A percentile compares a stretch with the other conserved stretches of the same genome.
phyloP scores from a whole-genome alignment of 257 asterid genomes.

The Solanum boliviense region DNA sequence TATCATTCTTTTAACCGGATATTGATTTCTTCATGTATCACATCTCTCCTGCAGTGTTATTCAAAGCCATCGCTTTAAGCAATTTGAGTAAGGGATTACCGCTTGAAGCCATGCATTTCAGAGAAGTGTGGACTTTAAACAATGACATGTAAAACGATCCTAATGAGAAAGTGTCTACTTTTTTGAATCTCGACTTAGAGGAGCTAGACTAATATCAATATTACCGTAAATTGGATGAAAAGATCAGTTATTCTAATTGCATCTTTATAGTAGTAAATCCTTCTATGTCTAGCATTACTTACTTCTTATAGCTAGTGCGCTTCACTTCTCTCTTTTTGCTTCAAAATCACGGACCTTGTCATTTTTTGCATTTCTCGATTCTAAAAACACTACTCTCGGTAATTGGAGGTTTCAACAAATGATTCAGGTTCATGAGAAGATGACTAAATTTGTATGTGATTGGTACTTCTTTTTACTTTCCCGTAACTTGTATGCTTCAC shows the following conservation, averaged over 20 bases:
- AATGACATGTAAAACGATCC: neutral
- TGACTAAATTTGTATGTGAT: neutral
- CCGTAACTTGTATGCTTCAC: neutral
- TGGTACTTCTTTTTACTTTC: neutral
- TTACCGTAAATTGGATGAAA: neutral
- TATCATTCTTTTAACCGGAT: neutral
- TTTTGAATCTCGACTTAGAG: neutral
- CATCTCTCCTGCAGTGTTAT: neutral
- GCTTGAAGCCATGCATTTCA: neutral
- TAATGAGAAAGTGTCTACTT: neutral
- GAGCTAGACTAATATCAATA: neutral
- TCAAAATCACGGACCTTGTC: neutral
- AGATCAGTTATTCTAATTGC: neutral
- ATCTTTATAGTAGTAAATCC: neutral
- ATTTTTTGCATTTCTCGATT: neutral
- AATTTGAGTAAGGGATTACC: neutral
- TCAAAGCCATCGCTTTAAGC: neutral
- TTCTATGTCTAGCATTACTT: neutral
- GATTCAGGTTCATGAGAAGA: neutral
- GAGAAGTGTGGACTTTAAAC: neutral
- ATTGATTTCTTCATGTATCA: neutral
- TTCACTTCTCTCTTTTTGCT: neutral
- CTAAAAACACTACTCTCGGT: neutral
- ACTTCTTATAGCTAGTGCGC: neutral
- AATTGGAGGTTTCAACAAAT: neutral